Conservation (phyloP, 352 stramenopile genomes). For the Pythium rhizo-oryzae region DNA sequence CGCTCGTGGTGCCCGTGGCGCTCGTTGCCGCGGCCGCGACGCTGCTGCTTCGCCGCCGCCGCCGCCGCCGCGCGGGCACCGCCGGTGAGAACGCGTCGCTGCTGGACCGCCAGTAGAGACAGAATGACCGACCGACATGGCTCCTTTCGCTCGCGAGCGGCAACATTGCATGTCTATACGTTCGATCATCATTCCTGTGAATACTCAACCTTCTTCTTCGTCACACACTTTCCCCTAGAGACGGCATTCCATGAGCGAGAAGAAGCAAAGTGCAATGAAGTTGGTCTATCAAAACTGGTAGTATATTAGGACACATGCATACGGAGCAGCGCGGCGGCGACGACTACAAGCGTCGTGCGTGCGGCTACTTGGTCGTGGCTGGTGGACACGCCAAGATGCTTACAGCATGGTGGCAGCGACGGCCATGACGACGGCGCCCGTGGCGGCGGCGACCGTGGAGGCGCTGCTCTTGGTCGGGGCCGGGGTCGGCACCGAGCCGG, state of each 20-base stretch:
- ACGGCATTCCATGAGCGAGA: background rate
- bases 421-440: constrained; percentile 16
- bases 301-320: background rate
- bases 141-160: no score
- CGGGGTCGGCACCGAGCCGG: constrained; percentile 5
- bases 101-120: background rate
- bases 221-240: no score
- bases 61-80: background rate
- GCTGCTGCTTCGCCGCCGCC: background rate
- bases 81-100: background rate
- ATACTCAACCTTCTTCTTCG: no score
- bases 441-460: constrained; percentile 16
- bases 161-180: no score
- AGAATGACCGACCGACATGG: background rate
- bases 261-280: background rate
- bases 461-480: constrained; percentile 19
- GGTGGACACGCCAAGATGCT: background rate
- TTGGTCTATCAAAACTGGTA: background rate
- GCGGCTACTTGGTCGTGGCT: background rate
- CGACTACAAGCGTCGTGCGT: background rate
- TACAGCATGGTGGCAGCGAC: constrained; percentile 20
- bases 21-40: background rate
- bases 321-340: background rate
- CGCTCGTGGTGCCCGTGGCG: background rate
- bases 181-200: no score